phyloP scores from a whole-genome alignment of 2,329 filamentous ascomycete species.

The Nigrograna mackinnonii region DNA sequence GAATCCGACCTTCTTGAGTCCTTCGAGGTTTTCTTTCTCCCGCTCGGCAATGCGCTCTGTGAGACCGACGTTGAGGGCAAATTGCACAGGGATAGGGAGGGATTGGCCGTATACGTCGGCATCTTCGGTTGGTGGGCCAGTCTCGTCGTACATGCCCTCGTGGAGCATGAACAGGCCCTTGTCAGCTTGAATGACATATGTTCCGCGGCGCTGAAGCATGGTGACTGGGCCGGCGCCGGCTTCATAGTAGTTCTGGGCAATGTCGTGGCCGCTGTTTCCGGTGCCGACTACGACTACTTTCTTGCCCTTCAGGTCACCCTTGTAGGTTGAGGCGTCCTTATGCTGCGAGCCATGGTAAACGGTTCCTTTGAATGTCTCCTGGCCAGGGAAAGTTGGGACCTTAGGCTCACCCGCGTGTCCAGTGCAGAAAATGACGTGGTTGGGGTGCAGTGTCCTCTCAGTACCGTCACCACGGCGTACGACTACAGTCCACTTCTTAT shows the following conservation, averaged over 20 bases:
- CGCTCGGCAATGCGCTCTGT: constrained; percentile 41
- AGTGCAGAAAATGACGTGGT: constrained; percentile 68
- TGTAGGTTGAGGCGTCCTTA: constrained; percentile 49
- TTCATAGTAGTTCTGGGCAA: constrained; percentile 69
- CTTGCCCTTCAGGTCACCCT: constrained; percentile 59
- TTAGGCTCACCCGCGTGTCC: constrained; percentile 70
- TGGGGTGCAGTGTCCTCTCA: constrained; percentile 58
- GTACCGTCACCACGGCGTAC: constrained; percentile 50
- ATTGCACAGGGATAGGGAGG: constrained; percentile 62
- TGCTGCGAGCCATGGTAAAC: constrained; percentile 55
- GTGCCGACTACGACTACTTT: constrained; percentile 69
- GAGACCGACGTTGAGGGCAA: constrained; percentile 57
- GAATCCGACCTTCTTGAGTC: constrained; percentile 63
- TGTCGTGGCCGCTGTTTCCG: constrained; percentile 72
- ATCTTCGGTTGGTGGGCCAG: constrained; percentile 65
- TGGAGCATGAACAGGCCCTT: constrained; percentile 54
- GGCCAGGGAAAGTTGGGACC: constrained; percentile 50
- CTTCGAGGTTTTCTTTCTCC: constrained; percentile 47
- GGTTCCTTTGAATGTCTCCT: constrained; percentile 61
- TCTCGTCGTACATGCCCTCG: constrained; percentile 53
- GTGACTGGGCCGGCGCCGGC: constrained; percentile 68
- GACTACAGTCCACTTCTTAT: constrained; percentile 59
- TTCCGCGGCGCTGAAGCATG: constrained; percentile 70
- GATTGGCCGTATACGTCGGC: constrained; percentile 65
- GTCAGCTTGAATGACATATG: constrained; percentile 65